Evolutionary conservation across 1,284 basidiomycete genomes (phyloP), one percentile per base, ranked within the genome.

Genomic region (Ustilago xerochloae): DNA sequence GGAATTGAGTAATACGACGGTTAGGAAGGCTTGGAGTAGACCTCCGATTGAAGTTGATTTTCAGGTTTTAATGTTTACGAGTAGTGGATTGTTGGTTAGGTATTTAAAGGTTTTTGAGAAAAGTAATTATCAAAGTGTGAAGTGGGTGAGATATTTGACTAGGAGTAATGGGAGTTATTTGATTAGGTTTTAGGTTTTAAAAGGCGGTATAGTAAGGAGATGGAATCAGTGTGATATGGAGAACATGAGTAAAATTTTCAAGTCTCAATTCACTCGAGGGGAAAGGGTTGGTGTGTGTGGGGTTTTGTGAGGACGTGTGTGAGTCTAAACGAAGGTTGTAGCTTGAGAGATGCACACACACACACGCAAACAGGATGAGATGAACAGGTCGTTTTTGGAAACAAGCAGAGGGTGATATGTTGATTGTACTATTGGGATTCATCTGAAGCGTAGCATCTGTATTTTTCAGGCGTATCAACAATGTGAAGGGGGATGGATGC

Each of bases 41-140:
- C 96, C 97, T 10, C 97, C 97, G 6, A 98, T 99, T 81, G 93
- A 97, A 79, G 90, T 99, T 65, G 95, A 99, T 85, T 99, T 99
- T 86, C 90, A 94, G 86, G 96, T 99, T 61, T 88, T 99, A 79
- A 99, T 99, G 96, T 94, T 97, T 86, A 98, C 96, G 0, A 89
- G 95, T 6, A 97, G 94, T 8, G 97, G 97, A 0, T 85, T 99
- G 77, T 91, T 97, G 54, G 97, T 99, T 16, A 90, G 96, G 48
- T 99, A 97, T 88, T 86, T 99, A 81, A 99, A 98, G 85, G 95
- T 99, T 24, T 97, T 97, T 80, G 97, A 99, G 87, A 97, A 94
- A 88, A 90, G 88, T 84, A 93, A 91, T 78, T 98, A 98, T 83
- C 90, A 93, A 78, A 84, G 81, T 47, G 85, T 86, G 15, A 86